These are phyloP conservation scores for Camellia granthamiana DNA, from an alignment of 148 eudicot species.

Conservation along the genomic window DNA sequence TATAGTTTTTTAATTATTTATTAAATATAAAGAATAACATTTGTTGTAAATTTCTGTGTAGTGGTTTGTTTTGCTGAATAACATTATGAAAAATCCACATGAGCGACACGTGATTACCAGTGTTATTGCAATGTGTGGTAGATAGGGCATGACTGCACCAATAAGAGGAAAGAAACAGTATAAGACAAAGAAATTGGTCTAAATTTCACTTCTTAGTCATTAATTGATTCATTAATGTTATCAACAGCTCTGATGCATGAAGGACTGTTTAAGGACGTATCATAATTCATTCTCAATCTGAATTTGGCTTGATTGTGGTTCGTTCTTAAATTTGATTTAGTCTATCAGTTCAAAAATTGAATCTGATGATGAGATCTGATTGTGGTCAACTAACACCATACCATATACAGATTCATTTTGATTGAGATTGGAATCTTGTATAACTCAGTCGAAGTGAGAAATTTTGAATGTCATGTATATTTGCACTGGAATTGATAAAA, in stretches of 20 bases:
- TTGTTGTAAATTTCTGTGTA: neutral
- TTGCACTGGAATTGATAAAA: neutral
- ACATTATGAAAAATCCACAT: neutral
- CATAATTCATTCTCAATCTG: neutral
- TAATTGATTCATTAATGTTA: neutral
- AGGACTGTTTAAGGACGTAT: neutral
- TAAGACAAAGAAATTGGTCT: neutral
- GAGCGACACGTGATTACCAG: neutral
- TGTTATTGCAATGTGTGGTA: neutral
- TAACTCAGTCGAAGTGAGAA: neutral
- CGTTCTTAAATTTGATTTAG: neutral
- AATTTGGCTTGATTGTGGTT: neutral
- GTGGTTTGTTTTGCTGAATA: neutral
- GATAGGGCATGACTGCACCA: neutral
- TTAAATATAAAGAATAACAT: neutral
- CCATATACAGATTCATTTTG: neutral
- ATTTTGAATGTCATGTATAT: neutral
- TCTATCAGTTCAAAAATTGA: neutral
- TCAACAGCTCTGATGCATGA: neutral
- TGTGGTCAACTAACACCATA: neutral
- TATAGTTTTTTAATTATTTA: too few species aligned
- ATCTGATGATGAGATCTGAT: constrained; percentile 8
- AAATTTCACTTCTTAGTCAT: neutral
- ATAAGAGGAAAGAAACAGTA: neutral
- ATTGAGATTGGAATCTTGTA: neutral